Base-by-base conservation (phyloP, 2,329 filamentous ascomycete genomes). In the Cercospora sojina region DNA sequence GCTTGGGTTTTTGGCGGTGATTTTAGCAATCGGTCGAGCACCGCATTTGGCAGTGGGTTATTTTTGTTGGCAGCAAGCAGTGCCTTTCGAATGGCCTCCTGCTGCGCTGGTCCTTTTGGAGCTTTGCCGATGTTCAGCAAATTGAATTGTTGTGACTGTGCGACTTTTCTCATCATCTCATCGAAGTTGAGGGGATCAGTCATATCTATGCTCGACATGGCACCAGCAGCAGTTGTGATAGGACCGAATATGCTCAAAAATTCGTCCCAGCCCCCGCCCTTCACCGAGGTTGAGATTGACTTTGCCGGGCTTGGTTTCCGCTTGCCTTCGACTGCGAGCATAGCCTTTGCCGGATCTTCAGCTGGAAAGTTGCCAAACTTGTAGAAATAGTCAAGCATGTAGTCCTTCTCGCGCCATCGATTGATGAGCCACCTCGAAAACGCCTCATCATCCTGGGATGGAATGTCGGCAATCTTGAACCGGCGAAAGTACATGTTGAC, bases 401-500 rank as follows among this genome's bases (percentile, higher is more conserved):
- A 87, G 74, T 99, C 94, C 78, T 99, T 99, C 77, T 97, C 93
- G 59, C 89, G 87, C 95, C 95, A 99, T 53, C 93, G 86, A 64
- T 91, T 88, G 32, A 89, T 86, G 29, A 98, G 83, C 95, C 95
- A 99, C 3, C 84, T 74, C 65, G 96, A 92, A 74, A 99, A 99
- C 6, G 86, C 83, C 47, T 90, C 85, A 16, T 86, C 84, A 71
- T 90, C 87, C 32, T 92, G 85, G 9, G 96, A 85, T 0, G 94
- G 94, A 51, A 99, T 96, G 20, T 92, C 88, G 23, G 86, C 85
- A 13, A 97, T 77, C 35, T 87, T 86, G 79, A 96, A 97, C 9
- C 93, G 88, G 62, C 95, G 88, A 92, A 94, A 99, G 80, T 96
- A 91, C 83, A 98, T 93, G 79, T 97, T 98, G 74, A 98, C 93